phyloP scores from a whole-genome alignment of 2,329 filamentous ascomycete genomes.

The Colletotrichum sp. region DNA sequence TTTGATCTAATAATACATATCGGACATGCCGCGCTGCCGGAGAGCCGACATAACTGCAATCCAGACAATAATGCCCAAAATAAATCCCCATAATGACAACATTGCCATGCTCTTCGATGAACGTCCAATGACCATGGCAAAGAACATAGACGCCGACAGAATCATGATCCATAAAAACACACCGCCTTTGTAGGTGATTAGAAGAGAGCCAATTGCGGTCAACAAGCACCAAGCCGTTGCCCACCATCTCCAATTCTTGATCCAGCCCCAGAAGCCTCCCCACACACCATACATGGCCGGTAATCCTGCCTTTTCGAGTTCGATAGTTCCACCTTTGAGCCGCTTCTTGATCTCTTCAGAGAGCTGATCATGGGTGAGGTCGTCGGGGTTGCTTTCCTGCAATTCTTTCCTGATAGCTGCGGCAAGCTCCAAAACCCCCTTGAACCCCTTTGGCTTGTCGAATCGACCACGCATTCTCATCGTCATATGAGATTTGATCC shows the following conservation, averaged over 20 bases:
- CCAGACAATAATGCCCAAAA: not conserved
- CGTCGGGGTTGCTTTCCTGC: conserved; percentile 5
- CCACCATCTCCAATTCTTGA: conserved; percentile 15
- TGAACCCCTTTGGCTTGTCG: conserved; percentile 8
- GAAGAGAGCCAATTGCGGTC: not conserved
- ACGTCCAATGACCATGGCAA: not conserved
- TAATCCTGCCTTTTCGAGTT: conserved; percentile 5
- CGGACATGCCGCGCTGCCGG: not conserved
- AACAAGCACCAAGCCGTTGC: not conserved
- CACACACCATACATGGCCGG: not conserved
- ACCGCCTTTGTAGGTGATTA: not conserved
- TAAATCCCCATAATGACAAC: not conserved
- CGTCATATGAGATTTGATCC: conserved; percentile 20
- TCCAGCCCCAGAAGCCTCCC: not conserved
- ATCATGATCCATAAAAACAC: not conserved
- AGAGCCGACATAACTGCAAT: not conserved
- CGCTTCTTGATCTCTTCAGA: conserved; percentile 19
- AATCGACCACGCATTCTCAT: not conserved
- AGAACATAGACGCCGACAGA: not conserved
- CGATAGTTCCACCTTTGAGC: conserved; percentile 22
- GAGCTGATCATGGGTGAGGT: conserved; percentile 21
- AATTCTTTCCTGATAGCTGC: conserved; percentile 15
- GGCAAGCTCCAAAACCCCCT: conserved; percentile 14
- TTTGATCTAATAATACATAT: not conserved
- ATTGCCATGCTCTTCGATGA: not conserved